phyloP scores from a whole-genome alignment of 495 filamentous ascomycete species.

The Penicillium pulvis region DNA sequence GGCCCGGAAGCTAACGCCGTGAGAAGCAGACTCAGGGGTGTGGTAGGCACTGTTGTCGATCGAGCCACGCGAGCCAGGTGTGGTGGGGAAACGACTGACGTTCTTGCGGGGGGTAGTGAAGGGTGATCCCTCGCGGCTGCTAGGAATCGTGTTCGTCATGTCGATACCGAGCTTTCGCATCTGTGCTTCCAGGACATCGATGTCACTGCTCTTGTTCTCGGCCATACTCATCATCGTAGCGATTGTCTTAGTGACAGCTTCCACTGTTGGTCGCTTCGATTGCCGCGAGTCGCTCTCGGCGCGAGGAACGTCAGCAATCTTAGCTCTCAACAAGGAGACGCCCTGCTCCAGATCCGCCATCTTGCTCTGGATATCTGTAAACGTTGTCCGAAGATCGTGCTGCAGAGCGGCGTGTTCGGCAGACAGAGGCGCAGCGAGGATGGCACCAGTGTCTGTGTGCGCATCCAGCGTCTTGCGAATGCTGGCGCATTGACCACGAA shows the following conservation, averaged over 20 bases:
- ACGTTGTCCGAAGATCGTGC: constrained; percentile 73
- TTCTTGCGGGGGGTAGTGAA: constrained; percentile 59
- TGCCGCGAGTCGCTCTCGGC: constrained; percentile 42
- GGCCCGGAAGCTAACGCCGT: constrained; percentile 41
- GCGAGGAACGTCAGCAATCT: constrained; percentile 59
- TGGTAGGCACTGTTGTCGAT: constrained; percentile 52
- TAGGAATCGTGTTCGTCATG: constrained; percentile 45
- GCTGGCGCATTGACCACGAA: constrained; percentile 71
- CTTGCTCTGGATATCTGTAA: constrained; percentile 67
- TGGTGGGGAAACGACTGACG: constrained; percentile 37
- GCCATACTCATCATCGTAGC: constrained; percentile 89
- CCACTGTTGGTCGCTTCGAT: constrained; percentile 74
- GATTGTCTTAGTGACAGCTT: constrained; percentile 89
- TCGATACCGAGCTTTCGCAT: constrained; percentile 70
- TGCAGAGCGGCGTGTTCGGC: constrained; percentile 81
- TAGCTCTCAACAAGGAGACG: constrained; percentile 78
- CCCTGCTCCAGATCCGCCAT: constrained; percentile 79
- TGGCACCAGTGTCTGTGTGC: constrained; percentile 63
- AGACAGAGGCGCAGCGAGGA: constrained; percentile 71
- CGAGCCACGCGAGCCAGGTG: constrained; percentile 43
- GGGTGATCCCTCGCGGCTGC: constrained; percentile 60
- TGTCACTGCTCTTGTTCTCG: constrained; percentile 81
- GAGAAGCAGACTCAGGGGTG: constrained; percentile 55
- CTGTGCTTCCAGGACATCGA: constrained; percentile 85
- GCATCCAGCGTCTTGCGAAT: constrained; percentile 69